Percentiles rank a stretch among this genome's conserved stretches.
These are phyloP conservation scores for Talaromyces stipitatus DNA, from an alignment of 495 filamentous ascomycete genomes.

Conservation along the genomic window DNA sequence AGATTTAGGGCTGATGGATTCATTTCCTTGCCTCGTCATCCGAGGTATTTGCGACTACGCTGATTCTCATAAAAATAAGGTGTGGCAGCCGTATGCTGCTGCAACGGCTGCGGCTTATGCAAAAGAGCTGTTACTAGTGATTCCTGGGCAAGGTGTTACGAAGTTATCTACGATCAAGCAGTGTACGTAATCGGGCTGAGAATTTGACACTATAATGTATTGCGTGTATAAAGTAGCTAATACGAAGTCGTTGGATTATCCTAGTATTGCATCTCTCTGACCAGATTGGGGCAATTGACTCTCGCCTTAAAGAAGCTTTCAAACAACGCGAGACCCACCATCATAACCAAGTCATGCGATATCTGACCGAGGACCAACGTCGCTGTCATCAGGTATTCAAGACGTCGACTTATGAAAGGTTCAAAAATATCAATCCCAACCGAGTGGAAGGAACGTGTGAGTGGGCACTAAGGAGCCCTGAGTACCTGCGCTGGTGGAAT, in stretches of 20 bases:
- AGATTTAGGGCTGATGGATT: slow-evolving; percentile 7
- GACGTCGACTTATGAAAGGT: too few relatives aligned
- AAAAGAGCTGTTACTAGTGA: slow-evolving; percentile 9
- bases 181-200: background rate
- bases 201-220: background rate
- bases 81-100: slow-evolving; percentile 17
- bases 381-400: slow-evolving; percentile 21
- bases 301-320: background rate
- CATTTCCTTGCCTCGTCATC: slow-evolving; percentile 14
- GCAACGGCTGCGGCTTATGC: slow-evolving; percentile 15
- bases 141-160: background rate
- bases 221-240: background rate
- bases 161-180: background rate
- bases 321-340: background rate
- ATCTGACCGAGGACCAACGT: slow-evolving; percentile 13
- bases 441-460: too few relatives aligned
- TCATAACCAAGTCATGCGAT: background rate
- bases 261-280: background rate
- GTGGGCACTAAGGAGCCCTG: slow-evolving; percentile 19
- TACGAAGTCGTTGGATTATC: background rate
- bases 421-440: too few relatives aligned
- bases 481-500: slow-evolving; percentile 21
- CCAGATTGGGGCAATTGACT: background rate
- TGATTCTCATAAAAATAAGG: slow-evolving; percentile 18
- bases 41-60: slow-evolving; percentile 18